Base-by-base conservation (phyloP, 106 monocot species). In the Ottelia alismoides region DNA sequence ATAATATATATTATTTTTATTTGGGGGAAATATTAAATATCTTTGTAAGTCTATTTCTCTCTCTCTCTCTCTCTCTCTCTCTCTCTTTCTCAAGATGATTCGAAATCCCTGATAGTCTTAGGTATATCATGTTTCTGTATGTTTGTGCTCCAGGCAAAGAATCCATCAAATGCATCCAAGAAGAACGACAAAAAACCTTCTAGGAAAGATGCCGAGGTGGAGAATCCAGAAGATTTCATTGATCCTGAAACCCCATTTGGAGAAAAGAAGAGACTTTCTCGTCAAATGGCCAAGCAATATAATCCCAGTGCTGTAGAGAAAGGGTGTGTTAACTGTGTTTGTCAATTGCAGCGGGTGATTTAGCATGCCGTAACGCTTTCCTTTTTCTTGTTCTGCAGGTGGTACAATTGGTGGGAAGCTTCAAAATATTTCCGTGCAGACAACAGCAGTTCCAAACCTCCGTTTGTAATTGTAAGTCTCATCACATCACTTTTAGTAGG, bases 401-500 rank as follows among this genome's bases (percentile, higher is more conserved):
- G 90, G 98, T 90, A 98, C 57, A 53, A 62, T 4, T 98, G 90
- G 98, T 98, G 90, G 90, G 98, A 98, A 55, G 23, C 52, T 28
- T 79, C 90, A 27, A 45, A 50, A 7, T 86, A 79, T 46, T 98
- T 98, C 44, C 28, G 28, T 27, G 98, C 98, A 57, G 90, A 98
- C 78, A 62, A 75, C 31, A 72, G 44, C 35, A 80, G 90, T 65
- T 56, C 76, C 12, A 98, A 90, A 56, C 82, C 76, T 1, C 72
- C 90, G 27, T 98, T 86, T 86, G 85, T 85, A 23, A 98, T 98
- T 60, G 98, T 98, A 83, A 20, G 77, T 77, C 27, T 14, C 57
- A 22, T 32, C n/a, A n/a, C n/a, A n/a, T n/a, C n/a, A n/a, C n/a
- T n/a, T n/a, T n/a, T n/a, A n/a, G n/a, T n/a, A n/a, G n/a, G n/a